phyloP scores from a whole-genome alignment of 352 stramenopile genomes.

The Pythium brachiatum region DNA sequence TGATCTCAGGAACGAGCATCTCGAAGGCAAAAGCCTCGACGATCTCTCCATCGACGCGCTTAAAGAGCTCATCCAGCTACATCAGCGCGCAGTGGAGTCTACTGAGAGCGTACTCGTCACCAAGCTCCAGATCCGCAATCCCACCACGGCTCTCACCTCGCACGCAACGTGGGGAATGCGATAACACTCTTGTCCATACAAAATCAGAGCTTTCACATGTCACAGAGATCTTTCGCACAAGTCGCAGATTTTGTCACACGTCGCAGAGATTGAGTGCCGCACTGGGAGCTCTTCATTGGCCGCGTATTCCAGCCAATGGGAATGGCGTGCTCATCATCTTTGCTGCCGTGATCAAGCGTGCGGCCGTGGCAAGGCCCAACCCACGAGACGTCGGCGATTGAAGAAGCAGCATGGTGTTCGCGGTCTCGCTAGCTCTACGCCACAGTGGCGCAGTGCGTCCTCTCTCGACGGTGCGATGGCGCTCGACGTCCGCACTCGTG shows the following conservation, averaged over 20 bases:
- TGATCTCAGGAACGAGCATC: constrained; percentile 34
- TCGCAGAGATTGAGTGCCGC: neutral
- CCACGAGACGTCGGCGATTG: neutral
- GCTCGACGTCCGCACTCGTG: constrained; percentile 19
- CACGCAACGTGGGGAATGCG: too few species aligned
- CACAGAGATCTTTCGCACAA: neutral
- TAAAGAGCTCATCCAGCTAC: constrained; percentile 56
- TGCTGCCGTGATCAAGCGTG: neutral
- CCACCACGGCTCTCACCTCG: neutral
- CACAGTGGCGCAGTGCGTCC: constrained; percentile 4
- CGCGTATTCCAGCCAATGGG: neutral
- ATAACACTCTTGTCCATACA: neutral
- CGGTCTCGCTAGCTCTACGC: neutral
- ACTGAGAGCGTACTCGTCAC: constrained; percentile 53
- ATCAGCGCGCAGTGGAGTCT: constrained; percentile 46
- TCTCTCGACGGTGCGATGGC: constrained; percentile 3
- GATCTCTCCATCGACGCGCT: constrained; percentile 31
- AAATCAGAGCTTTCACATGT: neutral
- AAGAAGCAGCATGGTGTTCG: neutral
- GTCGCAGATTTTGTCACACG: neutral
- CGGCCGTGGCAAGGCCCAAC: too few species aligned
- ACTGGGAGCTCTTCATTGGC: neutral
- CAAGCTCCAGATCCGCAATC: constrained; percentile 42
- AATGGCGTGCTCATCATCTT: neutral
- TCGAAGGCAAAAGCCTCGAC: constrained; percentile 43